Percentiles rank a stretch among this genome's conserved stretches.
phyloP scores from a whole-genome alignment of 805 yeast species.

The Pichia manshurica region DNA sequence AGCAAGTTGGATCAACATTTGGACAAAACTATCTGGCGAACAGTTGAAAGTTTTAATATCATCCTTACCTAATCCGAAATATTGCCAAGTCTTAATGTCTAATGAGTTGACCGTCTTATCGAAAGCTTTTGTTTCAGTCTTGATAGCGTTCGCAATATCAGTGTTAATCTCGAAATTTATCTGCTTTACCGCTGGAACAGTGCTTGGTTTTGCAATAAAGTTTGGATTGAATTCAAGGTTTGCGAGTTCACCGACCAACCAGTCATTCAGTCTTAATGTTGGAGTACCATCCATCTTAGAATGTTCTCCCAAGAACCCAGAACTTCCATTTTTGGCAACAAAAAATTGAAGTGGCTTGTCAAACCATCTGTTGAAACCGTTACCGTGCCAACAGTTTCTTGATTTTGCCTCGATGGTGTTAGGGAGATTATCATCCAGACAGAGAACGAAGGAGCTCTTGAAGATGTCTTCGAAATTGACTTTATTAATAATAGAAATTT shows the following conservation, averaged over 20 bases:
- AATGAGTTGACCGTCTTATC: conserved; percentile 50
- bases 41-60: conserved; percentile 76
- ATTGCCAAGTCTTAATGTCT: conserved; percentile 73
- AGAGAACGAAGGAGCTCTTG: conserved; percentile 72
- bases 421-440: conserved; percentile 71
- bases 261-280: conserved; percentile 81
- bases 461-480: conserved; percentile 62
- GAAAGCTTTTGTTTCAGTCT: conserved; percentile 52
- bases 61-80: conserved; percentile 79
- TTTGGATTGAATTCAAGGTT: conserved; percentile 16
- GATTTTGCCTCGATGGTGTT: conserved; percentile 78
- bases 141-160: conserved; percentile 44
- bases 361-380: conserved; percentile 86
- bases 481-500: conserved; percentile 52
- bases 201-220: not conserved
- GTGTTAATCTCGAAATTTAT: conserved; percentile 58
- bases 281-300: conserved; percentile 98
- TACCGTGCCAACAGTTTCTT: conserved; percentile 89
- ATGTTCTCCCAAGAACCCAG: conserved; percentile 95
- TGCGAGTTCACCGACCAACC: conserved; percentile 44
- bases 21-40: conserved; percentile 92
- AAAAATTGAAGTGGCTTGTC: conserved; percentile 89
- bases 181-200: conserved; percentile 18
- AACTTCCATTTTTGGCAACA: conserved; percentile 73
- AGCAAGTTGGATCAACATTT: conserved; percentile 86